Evolutionary conservation across 352 stramenopile species (phyloP), one percentile per base, ranked within the genome.

Genomic region (Globisporangium cederbergense): DNA sequence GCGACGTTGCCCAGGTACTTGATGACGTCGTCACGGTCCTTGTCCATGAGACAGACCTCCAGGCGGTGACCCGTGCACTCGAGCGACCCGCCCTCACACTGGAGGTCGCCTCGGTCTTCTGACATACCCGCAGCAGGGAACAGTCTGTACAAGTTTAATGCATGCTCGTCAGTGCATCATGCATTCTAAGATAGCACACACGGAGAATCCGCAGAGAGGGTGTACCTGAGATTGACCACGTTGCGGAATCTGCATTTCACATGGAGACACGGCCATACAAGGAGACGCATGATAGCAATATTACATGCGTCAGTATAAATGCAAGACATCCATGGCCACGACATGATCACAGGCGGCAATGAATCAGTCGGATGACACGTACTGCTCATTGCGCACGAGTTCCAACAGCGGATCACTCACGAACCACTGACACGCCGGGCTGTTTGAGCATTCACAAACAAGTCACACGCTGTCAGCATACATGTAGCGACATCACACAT

Each of bases 401-500:
- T 90, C 76, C 42, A 93, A 62, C 20, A 95, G 62, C 62, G 84
- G 83, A 54, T 90, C 78, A 25, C 75, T 76, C 18, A 93, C 77
- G 49, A 90, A 91, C 83, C 82, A 93, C 74, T 93, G 80, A 42
- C 86, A 93, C n/a, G 86, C 83, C 11, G 86, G 82, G 53, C 86
- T 91, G 28, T 14, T 36, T 10, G 58, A 28, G 8, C 28, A 20
- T 22, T 25, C 58, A 64, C 14, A 4, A 63, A 32, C 4, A 7
- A 53, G 36, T 14, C 32, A 50, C 40, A 16, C 11, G 1, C 16
- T 30, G 11, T 49, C 14, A 34, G 36, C 4, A 42, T 8, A 28
- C 30, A 6, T 14, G 20, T 55, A 9, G 13, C 7, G 28, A 32
- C 53, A 49, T 4, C 53, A 43, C 25, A n/a, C 40, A n/a, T 40